A percentile compares a stretch with the other conserved stretches of the same genome.
phyloP scores from a whole-genome alignment of 805 yeast genomes.

The Candida tallmaniae region DNA sequence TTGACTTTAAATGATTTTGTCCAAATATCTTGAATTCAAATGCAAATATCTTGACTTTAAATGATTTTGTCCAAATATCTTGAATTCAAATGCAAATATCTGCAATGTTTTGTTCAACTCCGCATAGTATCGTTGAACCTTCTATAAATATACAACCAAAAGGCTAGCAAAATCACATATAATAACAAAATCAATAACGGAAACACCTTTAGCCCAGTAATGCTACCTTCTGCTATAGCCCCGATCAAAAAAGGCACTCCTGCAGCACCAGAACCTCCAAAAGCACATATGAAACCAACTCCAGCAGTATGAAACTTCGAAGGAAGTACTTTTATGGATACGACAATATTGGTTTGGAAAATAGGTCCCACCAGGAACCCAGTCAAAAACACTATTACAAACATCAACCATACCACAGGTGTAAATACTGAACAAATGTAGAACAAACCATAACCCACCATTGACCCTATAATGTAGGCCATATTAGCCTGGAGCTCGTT shows the following conservation, averaged over 20 bases:
- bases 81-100: too few relatives aligned
- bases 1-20: too few relatives aligned
- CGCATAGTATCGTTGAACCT: too few relatives aligned
- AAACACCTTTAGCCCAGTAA: slow-evolving; percentile 25
- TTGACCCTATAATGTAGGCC: slow-evolving; percentile 30
- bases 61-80: too few relatives aligned
- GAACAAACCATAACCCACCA: slow-evolving; percentile 25
- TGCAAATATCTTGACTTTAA: too few relatives aligned
- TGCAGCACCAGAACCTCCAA: slow-evolving; percentile 86
- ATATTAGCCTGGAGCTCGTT: slow-evolving; percentile 46
- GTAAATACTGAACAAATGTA: slow-evolving; percentile 20
- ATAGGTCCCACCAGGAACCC: slow-evolving; percentile 53
- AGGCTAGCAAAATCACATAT: slow-evolving; percentile 18
- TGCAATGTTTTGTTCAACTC: too few relatives aligned
- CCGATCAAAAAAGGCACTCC: slow-evolving; percentile 66
- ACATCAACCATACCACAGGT: slow-evolving; percentile 29
- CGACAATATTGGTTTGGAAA: slow-evolving; percentile 65
- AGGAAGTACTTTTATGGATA: slow-evolving; percentile 62
- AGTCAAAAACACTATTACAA: slow-evolving; percentile 32
- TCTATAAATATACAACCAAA: slow-evolving; percentile 22
- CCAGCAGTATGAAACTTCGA: slow-evolving; percentile 56
- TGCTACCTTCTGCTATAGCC: slow-evolving; percentile 30
- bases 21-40: too few relatives aligned
- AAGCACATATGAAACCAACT: slow-evolving; percentile 68
- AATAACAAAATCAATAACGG: slow-evolving; percentile 27